These are phyloP conservation scores for Marvania coccoides DNA, from an alignment of 139 green algal genomes.

Conservation along the genomic window DNA sequence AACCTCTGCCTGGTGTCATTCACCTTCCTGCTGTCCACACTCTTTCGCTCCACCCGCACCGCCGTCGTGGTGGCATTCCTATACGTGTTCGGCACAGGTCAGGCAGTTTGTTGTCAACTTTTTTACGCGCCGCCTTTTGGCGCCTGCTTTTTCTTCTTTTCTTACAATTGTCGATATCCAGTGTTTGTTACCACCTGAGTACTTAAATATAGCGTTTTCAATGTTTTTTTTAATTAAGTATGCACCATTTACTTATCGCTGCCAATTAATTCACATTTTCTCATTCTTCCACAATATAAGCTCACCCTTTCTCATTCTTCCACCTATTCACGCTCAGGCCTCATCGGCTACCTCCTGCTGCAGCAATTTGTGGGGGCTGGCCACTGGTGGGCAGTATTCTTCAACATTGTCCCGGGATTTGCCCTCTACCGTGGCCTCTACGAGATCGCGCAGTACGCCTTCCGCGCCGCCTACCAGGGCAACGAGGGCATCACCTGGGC, in stretches of 20 bases:
- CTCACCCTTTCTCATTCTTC: no score
- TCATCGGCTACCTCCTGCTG: constrained; percentile 30
- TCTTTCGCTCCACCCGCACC: constrained; percentile 61
- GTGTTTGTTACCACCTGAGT: no score
- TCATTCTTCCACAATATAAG: no score
- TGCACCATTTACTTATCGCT: no score
- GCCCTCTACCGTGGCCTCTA: constrained; percentile 71
- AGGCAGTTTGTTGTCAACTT: constrained; percentile 14
- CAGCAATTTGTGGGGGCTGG: constrained; percentile 20
- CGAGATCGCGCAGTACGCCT: constrained; percentile 65
- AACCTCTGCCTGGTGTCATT: constrained; percentile 77
- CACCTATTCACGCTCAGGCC: no score
- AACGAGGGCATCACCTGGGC: constrained; percentile 47
- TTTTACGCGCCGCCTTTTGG: background rate
- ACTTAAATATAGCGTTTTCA: no score
- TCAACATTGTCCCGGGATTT: constrained; percentile 78
- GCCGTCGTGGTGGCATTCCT: constrained; percentile 64
- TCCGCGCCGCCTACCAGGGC: constrained; percentile 62
- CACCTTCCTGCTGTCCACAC: constrained; percentile 66
- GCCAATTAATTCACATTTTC: no score
- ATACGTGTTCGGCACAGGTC: constrained; percentile 69
- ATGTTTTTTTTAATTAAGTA: no score
- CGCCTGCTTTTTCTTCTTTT: no score
- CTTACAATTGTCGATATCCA: no score
- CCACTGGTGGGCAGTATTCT: constrained; percentile 40